A percentile compares a stretch with the other conserved stretches of the same genome.
phyloP scores from a whole-genome alignment of 805 yeast species.

The Cyberlindnera maritima region DNA sequence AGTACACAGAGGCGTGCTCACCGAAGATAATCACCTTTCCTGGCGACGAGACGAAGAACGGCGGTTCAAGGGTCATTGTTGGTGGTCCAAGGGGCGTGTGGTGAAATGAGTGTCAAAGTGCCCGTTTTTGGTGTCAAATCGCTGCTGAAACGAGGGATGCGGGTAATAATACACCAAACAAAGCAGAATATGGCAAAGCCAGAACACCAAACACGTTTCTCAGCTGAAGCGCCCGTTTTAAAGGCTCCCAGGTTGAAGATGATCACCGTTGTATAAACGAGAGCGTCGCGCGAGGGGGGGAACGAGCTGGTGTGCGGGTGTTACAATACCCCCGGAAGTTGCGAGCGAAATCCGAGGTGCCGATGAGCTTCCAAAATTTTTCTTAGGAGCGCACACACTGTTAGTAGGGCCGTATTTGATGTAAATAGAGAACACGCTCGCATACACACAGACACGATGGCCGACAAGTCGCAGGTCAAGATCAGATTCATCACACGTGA shows the following conservation, averaged over 20 bases:
- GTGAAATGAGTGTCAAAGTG: too few relatives aligned
- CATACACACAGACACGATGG: constrained; percentile 9
- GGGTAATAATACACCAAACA: too few relatives aligned
- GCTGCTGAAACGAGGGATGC: neutral
- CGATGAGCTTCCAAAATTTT: constrained; percentile 1
- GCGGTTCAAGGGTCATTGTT: constrained; percentile 27
- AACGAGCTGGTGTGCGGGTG: neutral
- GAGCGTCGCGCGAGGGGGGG: neutral
- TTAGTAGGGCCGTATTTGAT: too few relatives aligned
- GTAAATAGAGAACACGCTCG: too few relatives aligned
- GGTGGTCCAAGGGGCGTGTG: neutral
- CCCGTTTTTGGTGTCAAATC: too few relatives aligned
- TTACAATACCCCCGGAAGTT: neutral
- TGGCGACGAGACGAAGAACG: constrained; percentile 87
- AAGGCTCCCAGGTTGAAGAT: too few relatives aligned
- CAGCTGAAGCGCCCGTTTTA: too few relatives aligned
- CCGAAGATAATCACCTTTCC: constrained; percentile 96
- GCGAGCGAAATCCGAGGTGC: neutral
- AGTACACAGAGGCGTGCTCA: constrained; percentile 94
- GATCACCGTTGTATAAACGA: too few relatives aligned
- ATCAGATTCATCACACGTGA: constrained; percentile 86
- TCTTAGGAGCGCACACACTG: neutral
- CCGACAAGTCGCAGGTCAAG: constrained; percentile 62
- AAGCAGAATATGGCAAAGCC: too few relatives aligned
- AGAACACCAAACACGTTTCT: too few relatives aligned